These are phyloP conservation scores for Chalciporus piperatus DNA, from an alignment of 768 basidiomycete genomes.

Conservation along the genomic window DNA sequence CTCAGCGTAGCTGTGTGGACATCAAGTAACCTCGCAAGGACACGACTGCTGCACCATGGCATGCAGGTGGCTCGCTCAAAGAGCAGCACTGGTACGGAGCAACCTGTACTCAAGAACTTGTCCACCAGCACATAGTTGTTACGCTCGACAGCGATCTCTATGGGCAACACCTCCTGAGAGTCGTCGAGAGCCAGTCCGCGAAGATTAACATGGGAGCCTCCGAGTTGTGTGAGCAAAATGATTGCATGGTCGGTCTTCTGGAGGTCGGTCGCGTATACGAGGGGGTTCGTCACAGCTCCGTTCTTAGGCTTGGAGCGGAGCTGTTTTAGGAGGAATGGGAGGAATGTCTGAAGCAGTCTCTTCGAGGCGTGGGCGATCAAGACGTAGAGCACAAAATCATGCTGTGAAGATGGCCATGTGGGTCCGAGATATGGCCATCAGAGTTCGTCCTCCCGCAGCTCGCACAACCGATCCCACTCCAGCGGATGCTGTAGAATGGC, in stretches of 20 bases:
- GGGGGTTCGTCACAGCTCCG: constrained; percentile 1
- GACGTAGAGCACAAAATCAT: constrained; percentile 2
- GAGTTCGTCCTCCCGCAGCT: not conserved
- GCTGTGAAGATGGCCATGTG: constrained; percentile 4
- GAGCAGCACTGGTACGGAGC: not conserved
- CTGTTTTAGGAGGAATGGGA: not conserved
- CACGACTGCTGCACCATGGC: constrained; percentile 5
- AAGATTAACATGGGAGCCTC: not conserved
- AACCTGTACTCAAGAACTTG: constrained; percentile 1
- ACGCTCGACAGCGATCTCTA: constrained; percentile 4
- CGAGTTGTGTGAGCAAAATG: not conserved
- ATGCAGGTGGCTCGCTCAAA: not conserved
- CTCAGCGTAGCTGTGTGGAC: not conserved
- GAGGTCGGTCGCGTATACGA: constrained; percentile 2
- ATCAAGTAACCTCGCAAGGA: constrained; percentile 2
- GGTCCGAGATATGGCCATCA: not conserved
- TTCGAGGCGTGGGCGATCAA: constrained; percentile 5
- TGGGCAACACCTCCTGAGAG: not conserved
- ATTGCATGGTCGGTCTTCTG: not conserved
- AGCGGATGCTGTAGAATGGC: not conserved
- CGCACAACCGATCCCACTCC: constrained; percentile 4
- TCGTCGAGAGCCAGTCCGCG: not conserved
- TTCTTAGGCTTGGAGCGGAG: not conserved
- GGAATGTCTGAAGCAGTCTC: not conserved
- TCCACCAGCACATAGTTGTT: constrained; percentile 1